A percentile compares a stretch with the other conserved stretches of the same genome.
Conservation (phyloP, 2,329 filamentous ascomycete genomes). For the Colletotrichum sp. region DNA sequence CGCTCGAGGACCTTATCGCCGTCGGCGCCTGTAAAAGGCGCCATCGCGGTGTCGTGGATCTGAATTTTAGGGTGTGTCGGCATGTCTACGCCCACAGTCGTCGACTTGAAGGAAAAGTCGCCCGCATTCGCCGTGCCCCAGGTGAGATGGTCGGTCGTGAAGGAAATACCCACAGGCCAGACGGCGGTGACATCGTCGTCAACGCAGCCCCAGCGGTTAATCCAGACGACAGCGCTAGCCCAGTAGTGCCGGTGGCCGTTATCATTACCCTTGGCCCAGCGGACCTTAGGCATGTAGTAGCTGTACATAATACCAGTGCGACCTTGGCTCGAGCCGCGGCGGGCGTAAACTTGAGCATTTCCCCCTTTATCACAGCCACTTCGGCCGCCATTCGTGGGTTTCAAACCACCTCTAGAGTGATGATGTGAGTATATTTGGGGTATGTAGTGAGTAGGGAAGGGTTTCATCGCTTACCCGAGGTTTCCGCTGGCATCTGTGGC, state of each 20-base stretch:
- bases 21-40: neutral
- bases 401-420: neutral
- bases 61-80: neutral
- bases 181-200: neutral
- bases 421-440: neutral
- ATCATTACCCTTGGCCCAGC: neutral
- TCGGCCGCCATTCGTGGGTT: neutral
- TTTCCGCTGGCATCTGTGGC: neutral
- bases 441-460: fast-evolving
- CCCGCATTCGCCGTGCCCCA: neutral
- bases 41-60: neutral
- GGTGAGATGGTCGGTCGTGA: neutral
- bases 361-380: neutral
- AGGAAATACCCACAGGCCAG: neutral
- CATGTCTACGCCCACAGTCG: neutral
- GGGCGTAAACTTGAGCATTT: neutral
- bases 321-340: neutral
- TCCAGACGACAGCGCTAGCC: neutral
- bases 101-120: neutral
- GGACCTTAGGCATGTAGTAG: neutral
- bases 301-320: neutral
- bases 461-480: neutral
- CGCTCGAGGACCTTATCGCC: neutral
- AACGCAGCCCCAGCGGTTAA: neutral
- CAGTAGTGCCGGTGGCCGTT: neutral